Percentiles rank a stretch among this genome's conserved stretches.
Conservation (phyloP, 2,329 filamentous ascomycete species). For the Calonectria pteridis region DNA sequence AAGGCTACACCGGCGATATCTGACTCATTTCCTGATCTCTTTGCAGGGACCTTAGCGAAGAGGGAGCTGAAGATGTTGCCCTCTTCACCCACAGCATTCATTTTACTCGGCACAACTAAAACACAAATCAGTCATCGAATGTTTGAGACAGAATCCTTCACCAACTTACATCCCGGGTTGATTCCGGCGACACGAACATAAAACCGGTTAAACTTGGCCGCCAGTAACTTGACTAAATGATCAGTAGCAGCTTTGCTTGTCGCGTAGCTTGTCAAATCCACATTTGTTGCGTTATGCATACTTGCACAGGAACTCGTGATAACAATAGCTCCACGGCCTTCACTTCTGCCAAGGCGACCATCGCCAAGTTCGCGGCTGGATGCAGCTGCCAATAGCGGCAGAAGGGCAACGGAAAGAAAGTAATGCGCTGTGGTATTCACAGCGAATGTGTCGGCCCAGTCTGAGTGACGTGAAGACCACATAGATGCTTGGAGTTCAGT, state of each 20-base stretch:
- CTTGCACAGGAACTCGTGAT: constrained; percentile 65
- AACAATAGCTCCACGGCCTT: constrained; percentile 60
- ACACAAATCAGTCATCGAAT: background rate
- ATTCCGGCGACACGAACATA: constrained; percentile 50
- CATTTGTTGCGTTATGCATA: constrained; percentile 65
- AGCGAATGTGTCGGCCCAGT: constrained; percentile 60
- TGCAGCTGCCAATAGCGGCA: constrained; percentile 58
- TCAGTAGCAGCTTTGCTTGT: constrained; percentile 65
- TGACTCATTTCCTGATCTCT: constrained; percentile 45
- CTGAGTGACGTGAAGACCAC: constrained; percentile 57
- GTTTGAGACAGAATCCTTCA: too few relatives aligned
- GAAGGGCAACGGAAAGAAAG: constrained; percentile 60
- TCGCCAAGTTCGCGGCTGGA: constrained; percentile 45
- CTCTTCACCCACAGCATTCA: constrained; percentile 49
- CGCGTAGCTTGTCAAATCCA: constrained; percentile 65
- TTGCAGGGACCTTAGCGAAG: constrained; percentile 49
- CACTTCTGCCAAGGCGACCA: constrained; percentile 48
- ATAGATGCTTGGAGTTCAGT: constrained; percentile 59
- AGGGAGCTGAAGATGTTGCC: constrained; percentile 49
- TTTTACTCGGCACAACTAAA: constrained; percentile 50
- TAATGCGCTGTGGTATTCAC: constrained; percentile 65
- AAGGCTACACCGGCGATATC: constrained; percentile 48
- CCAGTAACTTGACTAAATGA: constrained; percentile 62
- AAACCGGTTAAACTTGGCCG: constrained; percentile 57
- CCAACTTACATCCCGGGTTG: constrained; percentile 49